Conservation (phyloP, 2,329 filamentous ascomycete species). For the Hymenoscyphus occultus region DNA sequence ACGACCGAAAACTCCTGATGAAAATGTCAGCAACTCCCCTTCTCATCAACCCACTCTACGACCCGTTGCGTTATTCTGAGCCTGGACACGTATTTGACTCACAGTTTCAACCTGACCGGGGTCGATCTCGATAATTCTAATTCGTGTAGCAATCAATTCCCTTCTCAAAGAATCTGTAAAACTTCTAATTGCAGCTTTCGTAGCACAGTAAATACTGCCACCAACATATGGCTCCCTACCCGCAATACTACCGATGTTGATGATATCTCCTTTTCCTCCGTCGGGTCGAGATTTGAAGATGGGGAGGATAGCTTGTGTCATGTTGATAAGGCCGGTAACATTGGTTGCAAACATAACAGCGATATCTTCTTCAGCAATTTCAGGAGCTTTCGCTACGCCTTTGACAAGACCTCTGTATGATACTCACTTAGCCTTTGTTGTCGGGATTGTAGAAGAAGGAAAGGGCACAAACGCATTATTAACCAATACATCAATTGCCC, state of each 20-base stretch:
- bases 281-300: constrained; percentile 70
- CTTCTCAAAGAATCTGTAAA: constrained; percentile 82
- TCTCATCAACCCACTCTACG: background rate
- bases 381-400: constrained; percentile 79
- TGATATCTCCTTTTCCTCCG: constrained; percentile 84
- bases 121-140: constrained; percentile 84
- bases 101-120: constrained; percentile 90
- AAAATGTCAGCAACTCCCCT: background rate
- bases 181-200: constrained; percentile 81
- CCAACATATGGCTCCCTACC: constrained; percentile 82
- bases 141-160: constrained; percentile 76
- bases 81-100: constrained; percentile 27
- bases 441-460: background rate
- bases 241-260: constrained; percentile 93
- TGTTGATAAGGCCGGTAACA: constrained; percentile 89
- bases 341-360: constrained; percentile 88
- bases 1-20: constrained; percentile 79
- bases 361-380: constrained; percentile 80
- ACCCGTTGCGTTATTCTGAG: background rate
- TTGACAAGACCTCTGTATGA: constrained; percentile 74
- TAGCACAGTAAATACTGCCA: constrained; percentile 89
- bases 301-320: constrained; percentile 87
- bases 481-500: constrained; percentile 81
- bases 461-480: constrained; percentile 79
- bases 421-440: background rate